Evolutionary conservation across 192 early-diverging fungal species (phyloP).

Genomic region (Geosiphon pyriformis): DNA sequence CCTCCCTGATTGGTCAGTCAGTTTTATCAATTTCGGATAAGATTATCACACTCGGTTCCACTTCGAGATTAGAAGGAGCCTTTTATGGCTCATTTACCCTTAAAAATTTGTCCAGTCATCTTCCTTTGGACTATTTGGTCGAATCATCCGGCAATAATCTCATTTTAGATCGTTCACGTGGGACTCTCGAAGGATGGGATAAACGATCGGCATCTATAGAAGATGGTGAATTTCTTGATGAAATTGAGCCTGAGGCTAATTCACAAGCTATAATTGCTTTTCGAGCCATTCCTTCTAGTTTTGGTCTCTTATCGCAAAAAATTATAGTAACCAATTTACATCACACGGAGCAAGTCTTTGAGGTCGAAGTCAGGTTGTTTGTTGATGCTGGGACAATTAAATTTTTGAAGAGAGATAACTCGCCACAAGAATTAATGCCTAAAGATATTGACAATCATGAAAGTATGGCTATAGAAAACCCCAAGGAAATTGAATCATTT

Average conservation of each 20-base stretch:
- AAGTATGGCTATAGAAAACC: slow-evolving; percentile 13
- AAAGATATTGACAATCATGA: slow-evolving; percentile 14
- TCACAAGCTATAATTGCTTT: slow-evolving; percentile 51
- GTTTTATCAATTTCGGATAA: slow-evolving; percentile 59
- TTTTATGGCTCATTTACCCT: slow-evolving; percentile 62
- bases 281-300: slow-evolving; percentile 45
- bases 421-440: neutral
- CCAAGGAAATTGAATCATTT: slow-evolving; percentile 6
- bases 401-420: neutral
- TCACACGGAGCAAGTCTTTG: slow-evolving; percentile 56
- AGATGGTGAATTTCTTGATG: neutral
- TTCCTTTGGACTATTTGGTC: slow-evolving; percentile 65
- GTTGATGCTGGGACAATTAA: slow-evolving; percentile 49
- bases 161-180: slow-evolving; percentile 44
- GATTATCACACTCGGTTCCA: slow-evolving; percentile 64
- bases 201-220: neutral
- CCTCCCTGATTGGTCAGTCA: slow-evolving; percentile 75
- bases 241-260: slow-evolving; percentile 24
- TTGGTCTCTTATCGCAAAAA: slow-evolving; percentile 56
- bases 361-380: slow-evolving; percentile 65
- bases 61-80: slow-evolving; percentile 37
- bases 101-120: slow-evolving; percentile 58
- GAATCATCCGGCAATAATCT: slow-evolving; percentile 48
- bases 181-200: slow-evolving; percentile 49
- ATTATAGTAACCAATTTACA: slow-evolving; percentile 67